These are phyloP conservation scores for Penicillium cinerascens DNA, from an alignment of 495 filamentous ascomycete genomes.

Conservation along the genomic window DNA sequence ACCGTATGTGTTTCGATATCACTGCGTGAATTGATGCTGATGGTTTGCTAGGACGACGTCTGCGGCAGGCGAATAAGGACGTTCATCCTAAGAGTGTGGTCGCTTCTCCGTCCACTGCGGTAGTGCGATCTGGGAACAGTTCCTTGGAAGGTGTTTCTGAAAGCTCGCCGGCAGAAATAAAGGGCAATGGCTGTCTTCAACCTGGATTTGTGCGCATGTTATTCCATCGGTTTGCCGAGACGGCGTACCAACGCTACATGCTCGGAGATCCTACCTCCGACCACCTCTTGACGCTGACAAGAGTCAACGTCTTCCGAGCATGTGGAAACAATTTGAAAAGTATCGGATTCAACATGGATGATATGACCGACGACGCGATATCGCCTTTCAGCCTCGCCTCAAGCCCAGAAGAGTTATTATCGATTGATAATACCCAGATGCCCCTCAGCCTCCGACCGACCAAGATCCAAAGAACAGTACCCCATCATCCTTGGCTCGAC, in stretches of 20 bases:
- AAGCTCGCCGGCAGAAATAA: not conserved
- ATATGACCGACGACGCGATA: slow-evolving; percentile 33
- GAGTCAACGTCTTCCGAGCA: slow-evolving; percentile 44
- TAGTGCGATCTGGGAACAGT: not conserved
- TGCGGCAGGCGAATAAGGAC: slow-evolving; percentile 10
- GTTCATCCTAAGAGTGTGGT: slow-evolving; percentile 17
- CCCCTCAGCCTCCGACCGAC: slow-evolving; percentile 48
- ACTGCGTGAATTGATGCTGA: not conserved
- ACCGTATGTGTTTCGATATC: slow-evolving; percentile 22
- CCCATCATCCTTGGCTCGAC: slow-evolving; percentile 54
- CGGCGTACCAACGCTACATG: slow-evolving; percentile 30
- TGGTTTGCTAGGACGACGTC: slow-evolving; percentile 9
- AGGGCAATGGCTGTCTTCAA: not conserved
- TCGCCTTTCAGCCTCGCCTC: slow-evolving; percentile 25
- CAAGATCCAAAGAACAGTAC: slow-evolving; percentile 32
- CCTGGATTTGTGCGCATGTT: not conserved
- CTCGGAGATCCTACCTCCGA: slow-evolving; percentile 32
- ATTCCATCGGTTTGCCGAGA: slow-evolving; percentile 23
- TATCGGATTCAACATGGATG: slow-evolving; percentile 15
- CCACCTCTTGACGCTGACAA: slow-evolving; percentile 40
- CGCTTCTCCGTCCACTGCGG: slow-evolving; percentile 1
- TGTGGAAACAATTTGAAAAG: slow-evolving; percentile 18
- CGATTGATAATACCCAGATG: slow-evolving; percentile 9
- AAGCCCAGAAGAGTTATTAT: not conserved
- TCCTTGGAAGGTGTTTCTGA: not conserved